Conservation (phyloP, 805 yeast genomes). For the Yarrowia hollandica region DNA sequence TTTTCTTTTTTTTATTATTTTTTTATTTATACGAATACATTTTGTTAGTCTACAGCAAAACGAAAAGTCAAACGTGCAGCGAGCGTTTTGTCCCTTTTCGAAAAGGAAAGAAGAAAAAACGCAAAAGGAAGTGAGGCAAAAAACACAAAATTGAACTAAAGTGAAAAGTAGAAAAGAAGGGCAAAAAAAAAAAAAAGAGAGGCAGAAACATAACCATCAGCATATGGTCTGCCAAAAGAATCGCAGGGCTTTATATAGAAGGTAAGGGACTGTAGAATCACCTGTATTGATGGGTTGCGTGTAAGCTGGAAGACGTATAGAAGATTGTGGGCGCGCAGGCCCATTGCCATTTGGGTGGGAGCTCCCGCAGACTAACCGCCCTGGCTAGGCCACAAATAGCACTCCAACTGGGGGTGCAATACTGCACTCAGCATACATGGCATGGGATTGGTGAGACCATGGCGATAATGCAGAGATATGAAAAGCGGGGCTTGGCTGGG, state of each 20-base stretch:
- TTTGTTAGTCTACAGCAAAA: neutral
- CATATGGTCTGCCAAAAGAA: neutral
- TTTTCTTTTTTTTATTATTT: neutral
- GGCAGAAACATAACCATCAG: neutral
- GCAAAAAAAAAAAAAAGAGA: neutral
- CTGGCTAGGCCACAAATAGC: too few species aligned
- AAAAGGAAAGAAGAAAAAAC: conserved; percentile 1
- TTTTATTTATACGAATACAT: neutral
- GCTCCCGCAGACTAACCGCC: too few species aligned
- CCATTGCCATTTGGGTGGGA: too few species aligned
- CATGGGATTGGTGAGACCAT: neutral
- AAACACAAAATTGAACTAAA: neutral
- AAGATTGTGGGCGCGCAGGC: too few species aligned
- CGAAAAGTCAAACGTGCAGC: conserved; percentile 5
- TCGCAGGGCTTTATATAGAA: neutral
- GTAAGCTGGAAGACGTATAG: too few species aligned
- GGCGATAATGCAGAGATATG: conserved; percentile 23
- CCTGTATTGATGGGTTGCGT: too few species aligned
- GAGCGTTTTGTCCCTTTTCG: conserved; percentile 23
- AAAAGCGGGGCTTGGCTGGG: conserved; percentile 8
- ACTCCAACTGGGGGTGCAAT: too few species aligned
- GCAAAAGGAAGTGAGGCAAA: neutral
- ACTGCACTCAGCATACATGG: conserved; percentile 3
- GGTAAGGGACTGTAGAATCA: too few species aligned
- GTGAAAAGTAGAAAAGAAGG: neutral